Evolutionary conservation across 225 moss, liverwort and hornwort species (phyloP).

Genomic region (Antitrichia curtipendula): DNA sequence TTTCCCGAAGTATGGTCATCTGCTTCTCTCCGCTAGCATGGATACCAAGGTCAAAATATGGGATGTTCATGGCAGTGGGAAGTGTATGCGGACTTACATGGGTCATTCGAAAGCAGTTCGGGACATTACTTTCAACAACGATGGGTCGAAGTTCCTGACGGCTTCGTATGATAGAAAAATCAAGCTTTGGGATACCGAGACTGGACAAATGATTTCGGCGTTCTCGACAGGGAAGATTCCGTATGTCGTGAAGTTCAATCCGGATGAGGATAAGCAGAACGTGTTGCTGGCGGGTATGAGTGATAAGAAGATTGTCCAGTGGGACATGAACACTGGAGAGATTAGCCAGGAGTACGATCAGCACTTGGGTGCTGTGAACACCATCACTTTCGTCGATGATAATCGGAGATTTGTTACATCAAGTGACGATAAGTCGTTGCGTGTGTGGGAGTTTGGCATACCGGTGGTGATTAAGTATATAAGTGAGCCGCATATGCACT

Average conservation of each 20-base stretch:
- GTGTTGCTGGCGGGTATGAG: constrained; percentile 95
- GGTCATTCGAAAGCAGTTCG: constrained; percentile 94
- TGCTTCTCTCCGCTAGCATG: constrained; percentile 92
- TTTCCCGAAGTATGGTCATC: constrained; percentile 84
- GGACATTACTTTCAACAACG: constrained; percentile 88
- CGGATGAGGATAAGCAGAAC: constrained; percentile 90
- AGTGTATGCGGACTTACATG: constrained; percentile 98
- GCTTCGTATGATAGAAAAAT: constrained; percentile 97
- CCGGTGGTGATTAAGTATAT: constrained; percentile 99
- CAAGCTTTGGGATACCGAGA: constrained; percentile 95
- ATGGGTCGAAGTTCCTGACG: constrained; percentile 86
- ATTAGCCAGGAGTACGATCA: constrained; percentile 98
- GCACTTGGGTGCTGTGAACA: constrained; percentile 94
- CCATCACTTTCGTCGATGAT: constrained; percentile 95
- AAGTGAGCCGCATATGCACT: constrained; percentile 98
- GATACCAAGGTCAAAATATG: constrained; percentile 96
- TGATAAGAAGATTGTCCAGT: constrained; percentile 97
- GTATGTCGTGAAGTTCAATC: constrained; percentile 96
- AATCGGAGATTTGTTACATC: constrained; percentile 94
- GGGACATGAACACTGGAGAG: constrained; percentile 92
- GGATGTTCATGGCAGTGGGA: constrained; percentile 98
- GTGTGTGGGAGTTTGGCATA: constrained; percentile 98
- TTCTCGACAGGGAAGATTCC: constrained; percentile 93
- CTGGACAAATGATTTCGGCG: constrained; percentile 69
- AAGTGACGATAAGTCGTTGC: constrained; percentile 90